phyloP scores from a whole-genome alignment of 208 protist species.

The Leptomonas seymouri region DNA sequence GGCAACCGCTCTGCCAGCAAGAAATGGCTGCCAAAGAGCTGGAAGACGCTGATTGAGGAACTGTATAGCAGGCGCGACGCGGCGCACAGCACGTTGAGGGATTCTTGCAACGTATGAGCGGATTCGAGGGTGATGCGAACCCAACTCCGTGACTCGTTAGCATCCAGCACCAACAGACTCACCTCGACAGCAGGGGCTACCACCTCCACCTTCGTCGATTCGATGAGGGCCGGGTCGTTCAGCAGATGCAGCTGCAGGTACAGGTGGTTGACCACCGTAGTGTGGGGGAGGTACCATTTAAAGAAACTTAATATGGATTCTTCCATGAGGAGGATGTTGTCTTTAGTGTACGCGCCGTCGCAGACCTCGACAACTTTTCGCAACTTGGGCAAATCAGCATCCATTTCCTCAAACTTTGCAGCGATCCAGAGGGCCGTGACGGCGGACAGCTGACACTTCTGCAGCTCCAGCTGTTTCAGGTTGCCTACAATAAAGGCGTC shows the following conservation, averaged over 20 bases:
- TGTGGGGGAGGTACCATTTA: slow-evolving; percentile 85
- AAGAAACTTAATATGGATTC: slow-evolving; percentile 75
- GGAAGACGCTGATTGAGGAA: slow-evolving; percentile 58
- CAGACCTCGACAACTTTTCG: slow-evolving; percentile 79
- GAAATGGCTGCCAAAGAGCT: slow-evolving; percentile 69
- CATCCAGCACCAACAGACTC: slow-evolving; percentile 47
- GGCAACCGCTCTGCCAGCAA: slow-evolving; percentile 53
- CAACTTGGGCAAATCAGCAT: slow-evolving; percentile 61
- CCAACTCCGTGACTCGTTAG: slow-evolving; percentile 40
- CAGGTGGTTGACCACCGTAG: slow-evolving; percentile 80
- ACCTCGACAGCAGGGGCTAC: slow-evolving; percentile 26
- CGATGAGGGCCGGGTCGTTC: slow-evolving; percentile 50
- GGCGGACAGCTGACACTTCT: slow-evolving; percentile 80
- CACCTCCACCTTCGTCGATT: slow-evolving; percentile 17
- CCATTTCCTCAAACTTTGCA: slow-evolving; percentile 88
- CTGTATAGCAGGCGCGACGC: slow-evolving; percentile 45
- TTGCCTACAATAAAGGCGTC: slow-evolving; percentile 71
- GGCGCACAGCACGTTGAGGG: slow-evolving; percentile 51
- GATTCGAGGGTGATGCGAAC: slow-evolving; percentile 32
- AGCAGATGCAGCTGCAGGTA: slow-evolving; percentile 83
- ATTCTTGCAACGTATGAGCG: slow-evolving; percentile 38
- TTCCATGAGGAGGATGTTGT: slow-evolving; percentile 77
- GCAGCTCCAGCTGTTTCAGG: slow-evolving; percentile 56
- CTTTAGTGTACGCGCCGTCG: slow-evolving; percentile 63
- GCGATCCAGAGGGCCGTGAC: slow-evolving; percentile 81